Evolutionary conservation across 768 basidiomycete species (phyloP).

Genomic region (Bullera alba): DNA sequence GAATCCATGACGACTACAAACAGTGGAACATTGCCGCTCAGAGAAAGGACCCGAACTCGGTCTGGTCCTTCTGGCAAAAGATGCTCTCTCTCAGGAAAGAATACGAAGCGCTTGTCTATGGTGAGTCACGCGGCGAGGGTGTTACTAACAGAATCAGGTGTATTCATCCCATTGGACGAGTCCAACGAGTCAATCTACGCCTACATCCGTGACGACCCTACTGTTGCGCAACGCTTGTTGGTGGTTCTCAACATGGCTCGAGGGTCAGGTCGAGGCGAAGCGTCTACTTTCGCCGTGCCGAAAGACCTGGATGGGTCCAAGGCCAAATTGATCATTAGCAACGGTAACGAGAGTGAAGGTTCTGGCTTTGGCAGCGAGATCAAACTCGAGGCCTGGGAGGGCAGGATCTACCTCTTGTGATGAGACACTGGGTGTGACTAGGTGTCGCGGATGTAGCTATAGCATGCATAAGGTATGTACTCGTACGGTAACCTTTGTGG

Average conservation of each 20-base stretch:
- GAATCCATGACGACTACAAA: constrained; percentile 61
- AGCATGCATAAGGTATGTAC: no score
- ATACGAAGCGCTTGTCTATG: constrained; percentile 37
- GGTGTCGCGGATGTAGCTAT: no score
- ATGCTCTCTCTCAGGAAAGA: constrained; percentile 55
- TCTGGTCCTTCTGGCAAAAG: constrained; percentile 58
- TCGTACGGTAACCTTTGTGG: no score
- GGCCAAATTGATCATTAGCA: constrained; percentile 21
- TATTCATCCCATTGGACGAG: constrained; percentile 53
- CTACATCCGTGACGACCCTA: constrained; percentile 45
- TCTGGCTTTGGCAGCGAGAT: constrained; percentile 8
- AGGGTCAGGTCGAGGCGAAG: constrained; percentile 8
- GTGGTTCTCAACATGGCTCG: constrained; percentile 41
- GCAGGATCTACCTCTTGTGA: constrained; percentile 20
- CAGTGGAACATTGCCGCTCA: constrained; percentile 53
- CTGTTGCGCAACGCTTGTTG: constrained; percentile 28
- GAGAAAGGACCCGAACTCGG: constrained; percentile 52
- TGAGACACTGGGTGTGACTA: no score
- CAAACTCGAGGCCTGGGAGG: constrained; percentile 17
- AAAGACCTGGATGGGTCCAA: constrained; percentile 11
- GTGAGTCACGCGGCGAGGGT: constrained; percentile 3
- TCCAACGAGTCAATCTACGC: constrained; percentile 55
- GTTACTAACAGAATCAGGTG: constrained; percentile 49
- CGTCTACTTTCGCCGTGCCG: constrained; percentile 9
- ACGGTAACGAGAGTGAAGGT: constrained; percentile 12